Evolutionary conservation across 1,139 yeast species (phyloP).

Genomic region (Blastobotrys ciferrii): DNA sequence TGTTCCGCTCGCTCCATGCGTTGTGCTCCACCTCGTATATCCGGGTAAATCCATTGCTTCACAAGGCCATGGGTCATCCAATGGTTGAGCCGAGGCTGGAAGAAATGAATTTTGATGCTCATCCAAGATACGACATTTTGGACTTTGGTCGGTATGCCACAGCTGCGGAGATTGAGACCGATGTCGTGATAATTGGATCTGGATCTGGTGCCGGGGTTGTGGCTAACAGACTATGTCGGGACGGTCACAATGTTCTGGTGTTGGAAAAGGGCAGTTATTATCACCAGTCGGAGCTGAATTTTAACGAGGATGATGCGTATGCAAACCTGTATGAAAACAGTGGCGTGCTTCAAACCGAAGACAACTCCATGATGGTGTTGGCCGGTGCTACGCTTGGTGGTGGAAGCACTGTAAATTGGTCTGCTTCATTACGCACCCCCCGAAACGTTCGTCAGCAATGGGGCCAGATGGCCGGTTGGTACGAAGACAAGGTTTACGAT

Average conservation of each 20-base stretch:
- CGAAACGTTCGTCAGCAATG: conserved; percentile 56
- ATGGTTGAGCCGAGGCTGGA: conserved; percentile 23
- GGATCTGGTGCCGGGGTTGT: conserved; percentile 62
- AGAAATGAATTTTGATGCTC: conserved; percentile 12
- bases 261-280: conserved; percentile 55
- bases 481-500: conserved; percentile 46
- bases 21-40: conserved; percentile 19
- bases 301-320: conserved; percentile 44
- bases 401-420: conserved; percentile 62
- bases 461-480: conserved; percentile 48
- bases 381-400: conserved; percentile 64
- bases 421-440: conserved; percentile 56
- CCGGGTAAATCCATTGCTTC: conserved; percentile 21
- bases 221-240: conserved; percentile 49
- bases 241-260: conserved; percentile 48
- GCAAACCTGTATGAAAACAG: conserved; percentile 43
- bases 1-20: conserved; percentile 23
- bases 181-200: conserved; percentile 54
- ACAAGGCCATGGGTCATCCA: conserved; percentile 28
- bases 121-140: conserved; percentile 16
- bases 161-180: conserved; percentile 28
- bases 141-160: conserved; percentile 23
- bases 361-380: conserved; percentile 41
- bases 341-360: conserved; percentile 42
- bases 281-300: conserved; percentile 40